These are phyloP conservation scores for Anthoceros angustus DNA, from an alignment of 225 moss, liverwort and hornwort genomes.

Conservation along the genomic window DNA sequence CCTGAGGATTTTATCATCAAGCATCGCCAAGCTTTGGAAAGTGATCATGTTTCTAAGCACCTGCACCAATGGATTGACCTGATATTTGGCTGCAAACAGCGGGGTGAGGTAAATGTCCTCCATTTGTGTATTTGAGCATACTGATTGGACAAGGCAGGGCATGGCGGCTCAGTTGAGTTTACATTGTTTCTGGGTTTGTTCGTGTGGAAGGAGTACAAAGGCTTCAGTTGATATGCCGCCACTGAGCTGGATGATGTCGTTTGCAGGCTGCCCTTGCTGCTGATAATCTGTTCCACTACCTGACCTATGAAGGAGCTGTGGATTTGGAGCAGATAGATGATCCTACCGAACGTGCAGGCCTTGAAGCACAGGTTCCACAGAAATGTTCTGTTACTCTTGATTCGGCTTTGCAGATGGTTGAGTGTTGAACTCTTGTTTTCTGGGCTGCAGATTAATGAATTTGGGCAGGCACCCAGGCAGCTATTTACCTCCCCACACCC, in stretches of 20 bases:
- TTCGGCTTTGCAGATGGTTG: background rate
- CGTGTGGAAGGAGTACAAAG: constrained; percentile 5
- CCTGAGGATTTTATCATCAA: constrained; percentile 79
- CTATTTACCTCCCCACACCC: constrained; percentile 70
- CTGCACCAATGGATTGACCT: constrained; percentile 92
- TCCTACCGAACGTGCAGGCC: constrained; percentile 78
- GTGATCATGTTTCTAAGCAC: constrained; percentile 88
- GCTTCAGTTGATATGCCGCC: background rate
- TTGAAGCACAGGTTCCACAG: constrained; percentile 76
- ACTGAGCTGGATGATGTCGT: background rate
- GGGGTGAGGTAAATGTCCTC: constrained; percentile 49
- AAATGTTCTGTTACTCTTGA: background rate
- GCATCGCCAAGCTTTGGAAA: constrained; percentile 89
- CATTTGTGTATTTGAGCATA: background rate
- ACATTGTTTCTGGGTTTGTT: background rate
- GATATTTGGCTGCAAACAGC: constrained; percentile 89
- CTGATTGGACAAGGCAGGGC: too few relatives aligned
- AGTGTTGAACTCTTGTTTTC: background rate
- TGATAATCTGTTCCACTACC: constrained; percentile 74
- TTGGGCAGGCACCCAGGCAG: constrained; percentile 88
- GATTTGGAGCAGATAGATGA: constrained; percentile 78
- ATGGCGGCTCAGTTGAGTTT: background rate
- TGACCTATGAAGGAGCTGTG: constrained; percentile 94
- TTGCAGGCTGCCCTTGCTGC: constrained; percentile 83
- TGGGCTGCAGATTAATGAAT: constrained; percentile 73